Base-by-base conservation (phyloP, 75 land plant species). In the Cryptomeria japonica region DNA sequence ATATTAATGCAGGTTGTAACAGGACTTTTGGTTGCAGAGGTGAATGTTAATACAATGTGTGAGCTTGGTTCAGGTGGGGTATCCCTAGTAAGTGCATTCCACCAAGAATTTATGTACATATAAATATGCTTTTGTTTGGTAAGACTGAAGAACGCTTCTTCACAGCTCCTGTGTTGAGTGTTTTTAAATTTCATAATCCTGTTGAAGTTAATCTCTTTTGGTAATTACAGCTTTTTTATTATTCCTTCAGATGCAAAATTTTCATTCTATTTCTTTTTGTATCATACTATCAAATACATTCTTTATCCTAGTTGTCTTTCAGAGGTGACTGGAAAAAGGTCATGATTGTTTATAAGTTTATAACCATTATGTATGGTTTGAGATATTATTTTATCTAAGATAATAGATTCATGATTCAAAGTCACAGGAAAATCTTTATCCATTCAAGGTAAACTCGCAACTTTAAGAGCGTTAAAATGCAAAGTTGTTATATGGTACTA, bases 11-110 rank as follows among this genome's bases (percentile, higher is more conserved):
- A 98, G 99, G 99, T 95, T 82, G 95, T 91, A 61, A 96, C 97
- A 86, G 99, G 99, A 58, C 88, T 98, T 88, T 92, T 98, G 34
- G 90, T 98, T 87, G 99, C 99, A 83, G 99, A 98, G 90, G 99
- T 98, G 38, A 98, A 98, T 89, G 96, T 98, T 32, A 98, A 93
- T 78, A 98, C 99, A 38, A 98, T 98, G 99, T 98, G 98, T 84
- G 99, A 98, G 84, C 93, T 98, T 72, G 99, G 99, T 58, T 98
- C 98, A 75, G 98, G 98, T 83, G 99, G 99, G 53, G 98, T 98
- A 44, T 98, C 99, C 82, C 87, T 98, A 90, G 99, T 98, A 95
- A 80, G 4, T 88, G 61, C 28, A 51, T 85, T 55, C 25, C 38
- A 15, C 41, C n/a, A 86, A 49, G 31, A 13, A 49, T 87, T 39